These are phyloP conservation scores for Taiozyma sp. DNA, from an alignment of 1,139 yeast genomes.

Conservation along the genomic window DNA sequence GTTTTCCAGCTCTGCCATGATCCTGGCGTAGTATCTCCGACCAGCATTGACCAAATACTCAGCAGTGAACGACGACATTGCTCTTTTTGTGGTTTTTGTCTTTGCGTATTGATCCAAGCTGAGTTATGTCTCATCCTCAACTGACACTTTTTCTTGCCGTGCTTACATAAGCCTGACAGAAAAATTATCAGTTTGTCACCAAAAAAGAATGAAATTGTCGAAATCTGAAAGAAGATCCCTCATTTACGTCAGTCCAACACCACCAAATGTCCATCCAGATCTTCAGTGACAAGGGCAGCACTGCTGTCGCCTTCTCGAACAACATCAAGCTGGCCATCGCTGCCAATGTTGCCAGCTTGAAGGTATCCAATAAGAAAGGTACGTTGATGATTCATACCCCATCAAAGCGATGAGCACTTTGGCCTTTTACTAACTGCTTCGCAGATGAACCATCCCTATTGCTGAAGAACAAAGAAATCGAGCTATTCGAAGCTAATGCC, in stretches of 20 bases:
- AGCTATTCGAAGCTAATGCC: conserved; percentile 73
- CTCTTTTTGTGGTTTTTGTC: no score
- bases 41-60: conserved; percentile 5
- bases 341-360: conserved; percentile 32
- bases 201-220: not conserved
- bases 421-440: not conserved
- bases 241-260: not conserved
- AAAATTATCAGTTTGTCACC: not conserved
- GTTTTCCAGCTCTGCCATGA: conserved; percentile 6
- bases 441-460: conserved; percentile 31
- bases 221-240: not conserved
- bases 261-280: conserved; percentile 29
- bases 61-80: conserved; percentile 1
- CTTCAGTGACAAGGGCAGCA: conserved; percentile 38
- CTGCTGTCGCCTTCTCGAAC: conserved; percentile 39
- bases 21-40: conserved; percentile 4
- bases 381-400: conserved; percentile 8
- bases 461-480: conserved; percentile 36
- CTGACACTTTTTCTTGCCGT: not conserved
- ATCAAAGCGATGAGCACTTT: not conserved
- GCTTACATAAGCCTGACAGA: not conserved
- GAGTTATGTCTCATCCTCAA: no score
- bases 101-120: no score
- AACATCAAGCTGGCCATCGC: conserved; percentile 62
- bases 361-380: conserved; percentile 23